phyloP scores from a whole-genome alignment of 1,284 basidiomycete species.

The Ganoderma lucidum region DNA sequence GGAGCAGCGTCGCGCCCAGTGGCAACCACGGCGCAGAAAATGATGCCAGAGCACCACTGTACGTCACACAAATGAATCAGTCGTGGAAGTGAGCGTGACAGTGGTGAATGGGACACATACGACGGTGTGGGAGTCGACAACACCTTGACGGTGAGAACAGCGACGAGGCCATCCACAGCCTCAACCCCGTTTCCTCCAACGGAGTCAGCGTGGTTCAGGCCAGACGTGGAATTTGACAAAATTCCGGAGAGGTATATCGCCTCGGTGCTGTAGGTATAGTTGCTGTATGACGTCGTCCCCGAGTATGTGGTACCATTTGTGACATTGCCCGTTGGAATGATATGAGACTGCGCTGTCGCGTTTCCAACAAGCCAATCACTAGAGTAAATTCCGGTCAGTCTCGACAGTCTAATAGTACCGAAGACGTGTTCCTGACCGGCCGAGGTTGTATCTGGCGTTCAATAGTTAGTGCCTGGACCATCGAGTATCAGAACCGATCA shows the following conservation, averaged over 20 bases:
- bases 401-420: neutral
- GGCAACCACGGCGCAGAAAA: slow-evolving; percentile 20
- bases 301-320: slow-evolving; percentile 67
- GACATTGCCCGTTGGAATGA: slow-evolving; percentile 61
- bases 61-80: neutral
- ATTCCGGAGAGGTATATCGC: slow-evolving; percentile 75
- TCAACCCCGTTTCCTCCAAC: slow-evolving; percentile 67
- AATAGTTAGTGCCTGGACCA: slow-evolving; percentile 13
- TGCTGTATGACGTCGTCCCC: slow-evolving; percentile 61
- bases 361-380: slow-evolving; percentile 88
- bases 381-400: neutral
- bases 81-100: neutral
- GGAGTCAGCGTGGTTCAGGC: slow-evolving; percentile 80
- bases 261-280: slow-evolving; percentile 77
- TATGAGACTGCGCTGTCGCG: slow-evolving; percentile 61
- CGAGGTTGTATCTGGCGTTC: slow-evolving; percentile 59
- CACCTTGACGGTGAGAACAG: slow-evolving; percentile 81
- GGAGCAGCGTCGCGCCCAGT: slow-evolving; percentile 15
- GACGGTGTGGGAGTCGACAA: slow-evolving; percentile 48
- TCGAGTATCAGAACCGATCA: neutral
- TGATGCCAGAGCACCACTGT: slow-evolving; percentile 16
- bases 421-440: slow-evolving; percentile 46
- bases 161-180: slow-evolving; percentile 88
- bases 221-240: slow-evolving; percentile 70
- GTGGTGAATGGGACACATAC: slow-evolving; percentile 25